Percentiles rank a stretch among this genome's conserved stretches.
These are phyloP conservation scores for Thielaviopsis punctulata DNA, from an alignment of 2,329 filamentous ascomycete genomes.

Conservation along the genomic window DNA sequence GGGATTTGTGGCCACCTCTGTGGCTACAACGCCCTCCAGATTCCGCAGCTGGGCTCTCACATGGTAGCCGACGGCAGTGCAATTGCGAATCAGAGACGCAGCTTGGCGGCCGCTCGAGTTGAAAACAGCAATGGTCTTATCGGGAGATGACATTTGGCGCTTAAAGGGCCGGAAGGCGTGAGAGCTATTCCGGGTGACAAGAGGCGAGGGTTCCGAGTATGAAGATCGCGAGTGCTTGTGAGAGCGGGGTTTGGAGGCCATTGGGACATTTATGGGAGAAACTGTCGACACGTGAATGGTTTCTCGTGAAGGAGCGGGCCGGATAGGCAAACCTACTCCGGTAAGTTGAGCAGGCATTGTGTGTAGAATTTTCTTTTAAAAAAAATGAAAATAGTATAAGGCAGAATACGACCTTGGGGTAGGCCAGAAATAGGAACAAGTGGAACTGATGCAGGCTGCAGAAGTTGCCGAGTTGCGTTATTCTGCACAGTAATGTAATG, in stretches of 20 bases:
- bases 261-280: conserved; percentile 9
- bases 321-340: conserved; percentile 19
- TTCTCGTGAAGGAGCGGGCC: conserved; percentile 19
- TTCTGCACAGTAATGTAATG: background rate
- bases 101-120: conserved; percentile 93
- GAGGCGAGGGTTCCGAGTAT: conserved; percentile 41
- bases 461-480: background rate
- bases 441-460: background rate
- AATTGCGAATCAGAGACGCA: conserved; percentile 85
- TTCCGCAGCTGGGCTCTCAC: conserved; percentile 86
- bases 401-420: background rate
- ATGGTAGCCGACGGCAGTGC: conserved; percentile 80
- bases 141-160: conserved; percentile 38
- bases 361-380: background rate
- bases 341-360: conserved; percentile 20
- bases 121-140: conserved; percentile 82
- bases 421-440: background rate
- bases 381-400: background rate
- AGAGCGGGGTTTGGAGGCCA: conserved; percentile 17
- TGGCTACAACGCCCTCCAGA: conserved; percentile 70
- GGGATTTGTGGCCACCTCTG: conserved; percentile 65
- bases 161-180: conserved; percentile 43
- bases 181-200: conserved; percentile 41
- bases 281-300: conserved; percentile 10
- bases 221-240: conserved; percentile 47